Percentiles rank a stretch among this genome's conserved stretches.
phyloP scores from a whole-genome alignment of 148 eudicot genomes.

The Bassia scoparia region DNA sequence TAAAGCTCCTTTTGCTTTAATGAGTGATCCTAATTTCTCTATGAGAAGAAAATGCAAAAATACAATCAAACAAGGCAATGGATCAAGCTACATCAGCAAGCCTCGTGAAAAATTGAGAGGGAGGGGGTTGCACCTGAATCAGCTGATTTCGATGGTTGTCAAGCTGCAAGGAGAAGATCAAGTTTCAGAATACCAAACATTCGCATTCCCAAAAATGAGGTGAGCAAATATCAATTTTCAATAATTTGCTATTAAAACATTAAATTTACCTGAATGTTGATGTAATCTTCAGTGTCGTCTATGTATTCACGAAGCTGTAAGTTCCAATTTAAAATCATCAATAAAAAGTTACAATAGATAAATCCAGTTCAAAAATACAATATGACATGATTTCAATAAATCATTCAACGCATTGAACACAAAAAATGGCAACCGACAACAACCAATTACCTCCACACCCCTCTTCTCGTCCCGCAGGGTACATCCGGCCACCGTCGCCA shows the following conservation, averaged over 20 bases:
- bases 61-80: too few species aligned
- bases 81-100: too few species aligned
- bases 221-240: neutral
- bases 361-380: conserved; percentile 1
- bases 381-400: neutral
- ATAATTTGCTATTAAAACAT: neutral
- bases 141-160: conserved; percentile 79
- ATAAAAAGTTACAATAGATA: neutral
- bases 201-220: neutral
- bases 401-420: too few species aligned
- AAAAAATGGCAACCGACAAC: too few species aligned
- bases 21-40: too few species aligned
- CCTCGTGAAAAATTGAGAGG: too few species aligned
- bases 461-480: too few species aligned
- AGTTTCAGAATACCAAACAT: conserved; percentile 15
- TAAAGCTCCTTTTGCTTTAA: too few species aligned
- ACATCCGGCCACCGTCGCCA: too few species aligned
- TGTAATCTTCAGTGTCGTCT: conserved; percentile 79
- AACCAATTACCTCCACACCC: too few species aligned
- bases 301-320: conserved; percentile 76
- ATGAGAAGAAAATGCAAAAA: too few species aligned
- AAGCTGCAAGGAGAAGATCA: conserved; percentile 46
- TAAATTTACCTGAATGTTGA: conserved; percentile 58
- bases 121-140: conserved; percentile 47
- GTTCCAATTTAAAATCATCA: conserved; percentile 9